Evolutionary conservation across 2,329 filamentous ascomycete genomes (phyloP).

Genomic region (Cordyceps fumosorosea): DNA sequence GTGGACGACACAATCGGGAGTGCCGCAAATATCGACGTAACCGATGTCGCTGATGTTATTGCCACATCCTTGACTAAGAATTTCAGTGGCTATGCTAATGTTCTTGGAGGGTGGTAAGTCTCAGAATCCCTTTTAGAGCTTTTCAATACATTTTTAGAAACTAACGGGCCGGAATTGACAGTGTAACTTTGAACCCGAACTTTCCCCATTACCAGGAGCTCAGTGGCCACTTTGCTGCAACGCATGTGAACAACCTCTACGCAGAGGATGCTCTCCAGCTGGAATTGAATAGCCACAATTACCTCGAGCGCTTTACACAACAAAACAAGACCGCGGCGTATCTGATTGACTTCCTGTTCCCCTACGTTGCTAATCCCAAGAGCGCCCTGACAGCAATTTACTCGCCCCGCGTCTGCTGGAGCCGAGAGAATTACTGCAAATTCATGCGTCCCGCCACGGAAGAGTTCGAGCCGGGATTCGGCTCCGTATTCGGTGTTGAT

Average conservation of each 20-base stretch:
- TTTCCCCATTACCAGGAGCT: conserved; percentile 28
- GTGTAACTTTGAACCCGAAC: conserved; percentile 33
- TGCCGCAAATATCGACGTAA: conserved; percentile 37
- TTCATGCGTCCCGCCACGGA: conserved; percentile 28
- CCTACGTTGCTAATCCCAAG: conserved; percentile 11
- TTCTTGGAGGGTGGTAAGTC: conserved; percentile 33
- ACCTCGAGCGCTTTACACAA: conserved; percentile 25
- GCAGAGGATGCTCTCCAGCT: conserved; percentile 33
- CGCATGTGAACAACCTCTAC: conserved; percentile 32
- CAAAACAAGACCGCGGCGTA: conserved; percentile 31
- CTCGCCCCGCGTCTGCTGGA: conserved; percentile 31
- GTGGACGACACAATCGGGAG: conserved; percentile 35
- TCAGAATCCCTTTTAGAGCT: neutral
- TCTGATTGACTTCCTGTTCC: conserved; percentile 26
- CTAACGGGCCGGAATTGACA: conserved; percentile 13
- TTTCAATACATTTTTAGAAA: neutral
- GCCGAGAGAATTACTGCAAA: conserved; percentile 22
- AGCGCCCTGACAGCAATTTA: conserved; percentile 27
- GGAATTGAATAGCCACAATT: conserved; percentile 32
- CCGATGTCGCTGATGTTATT: conserved; percentile 36
- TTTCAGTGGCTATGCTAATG: conserved; percentile 45
- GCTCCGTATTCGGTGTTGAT: conserved; percentile 41
- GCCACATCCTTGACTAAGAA: conserved; percentile 43
- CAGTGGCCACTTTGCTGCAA: conserved; percentile 17
- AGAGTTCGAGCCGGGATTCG: conserved; percentile 42